Base-by-base conservation (phyloP, 2,329 filamentous ascomycete genomes). In the Aspergillus transmontanensis region DNA sequence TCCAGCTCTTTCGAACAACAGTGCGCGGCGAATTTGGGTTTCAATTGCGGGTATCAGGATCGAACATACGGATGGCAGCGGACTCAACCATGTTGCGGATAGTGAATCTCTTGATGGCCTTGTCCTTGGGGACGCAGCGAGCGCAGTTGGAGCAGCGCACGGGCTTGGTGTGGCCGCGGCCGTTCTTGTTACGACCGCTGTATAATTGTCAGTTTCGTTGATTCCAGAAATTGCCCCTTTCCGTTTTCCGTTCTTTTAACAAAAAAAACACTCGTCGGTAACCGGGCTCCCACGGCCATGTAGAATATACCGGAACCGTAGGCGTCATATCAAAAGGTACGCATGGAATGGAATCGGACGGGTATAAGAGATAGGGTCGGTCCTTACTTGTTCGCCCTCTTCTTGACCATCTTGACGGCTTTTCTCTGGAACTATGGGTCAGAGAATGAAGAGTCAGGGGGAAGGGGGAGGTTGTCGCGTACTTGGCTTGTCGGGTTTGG, bases 81-180 rank as follows among this genome's bases (percentile, higher is more conserved):
- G 94, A 97, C 87, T 99, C 95, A 75, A 99, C 95, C 95, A 99
- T 99, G 91, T 99, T 98, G 84, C 95, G 91, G 89, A 99, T 91
- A 86, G 95, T 99, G 89, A 99, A 99, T 86, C 95, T 90, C 93
- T 99, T 99, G 89, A 99, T 98, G 76, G 96, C 95, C 93, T 99
- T 99, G 81, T 99, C 95, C 91, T 99, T 99, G 83, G 94, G 94
- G 67, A 92, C 96, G 88, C 90, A 93, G 85, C 90, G 88, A 81
- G 86, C 93, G 89, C 86, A 95, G 89, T 90, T 93, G 85, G 87
- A 92, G 90, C 86, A 95, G 82, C 89, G 92, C 86, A 99, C 97
- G 80, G 95, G 96, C 90, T 99, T 99, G 86, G 96, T 93, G 89
- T 98, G 94, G 87, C 95, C 95, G 84, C 95, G 93, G 84, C 95